Base-by-base conservation (phyloP, 345 rosid genomes). In the Populus simonii region DNA sequence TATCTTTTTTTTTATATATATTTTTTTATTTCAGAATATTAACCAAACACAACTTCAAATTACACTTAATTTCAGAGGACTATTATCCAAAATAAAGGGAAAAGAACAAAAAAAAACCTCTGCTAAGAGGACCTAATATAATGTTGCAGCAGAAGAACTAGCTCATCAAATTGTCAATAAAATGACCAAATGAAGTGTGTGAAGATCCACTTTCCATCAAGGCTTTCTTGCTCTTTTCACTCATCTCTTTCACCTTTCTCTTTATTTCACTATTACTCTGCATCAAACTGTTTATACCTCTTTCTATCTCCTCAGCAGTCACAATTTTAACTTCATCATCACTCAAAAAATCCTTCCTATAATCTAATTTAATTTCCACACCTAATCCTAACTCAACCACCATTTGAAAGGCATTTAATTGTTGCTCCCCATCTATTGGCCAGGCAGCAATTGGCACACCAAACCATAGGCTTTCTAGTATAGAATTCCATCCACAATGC, bases 401-500 rank as follows among this genome's bases (percentile, higher is more conserved):
- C 53, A 76, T 13, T 7, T n/a, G n/a, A 17, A 76, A 76, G 13
- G 73, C 78, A 23, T 47, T 53, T 4, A 76, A 36, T 2, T 76
- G 73, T n/a, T 76, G 78, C 61, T 76, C 78, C 5, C 49, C 49
- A 6, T 66, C 45, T 47, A 76, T 17, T 1, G 55, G 78, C 73
- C 78, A 76, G 0, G 78, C 1, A 1, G 73, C 78, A 47, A 76
- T 68, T 16, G 79, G 79, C n/a, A 76, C 73, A 6, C 79, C 73
- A 9, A 17, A 23, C 76, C 79, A 66, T 23, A 76, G 6, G 11
- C 79, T 76, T 65, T 76, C 79, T 25, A 76, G 16, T 12, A 38
- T 0, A 7, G 79, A 76, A 17, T 68, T 76, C 79, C 72, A 76
- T n/a, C 79, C 79, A 3, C 78, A 76, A 25, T 76, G 79, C 0